Evolutionary conservation across 805 yeast species (phyloP).

Genomic region (Tetrapisispora namnaoensis): DNA sequence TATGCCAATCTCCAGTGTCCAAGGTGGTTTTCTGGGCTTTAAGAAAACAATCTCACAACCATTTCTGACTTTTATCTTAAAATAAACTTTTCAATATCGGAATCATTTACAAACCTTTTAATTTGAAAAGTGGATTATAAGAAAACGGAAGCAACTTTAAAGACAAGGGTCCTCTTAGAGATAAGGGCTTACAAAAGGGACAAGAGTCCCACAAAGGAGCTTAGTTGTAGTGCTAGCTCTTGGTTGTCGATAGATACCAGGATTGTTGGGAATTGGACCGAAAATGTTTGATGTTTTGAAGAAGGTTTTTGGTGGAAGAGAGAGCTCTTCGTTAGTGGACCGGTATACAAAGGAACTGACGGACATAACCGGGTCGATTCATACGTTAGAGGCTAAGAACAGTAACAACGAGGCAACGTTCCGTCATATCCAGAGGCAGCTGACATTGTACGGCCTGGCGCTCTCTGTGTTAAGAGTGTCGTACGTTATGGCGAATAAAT

Average conservation of each 20-base stretch:
- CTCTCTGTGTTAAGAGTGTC: conserved; percentile 2
- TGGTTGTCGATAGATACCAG: not conserved
- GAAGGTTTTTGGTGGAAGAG: conserved; percentile 5
- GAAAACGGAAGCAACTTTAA: not conserved
- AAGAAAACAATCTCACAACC: no score
- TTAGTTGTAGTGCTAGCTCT: not conserved
- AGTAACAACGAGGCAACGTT: conserved; percentile 12
- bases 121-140: no score
- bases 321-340: conserved; percentile 14
- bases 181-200: not conserved
- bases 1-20: no score
- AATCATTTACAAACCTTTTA: no score
- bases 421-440: conserved; percentile 11
- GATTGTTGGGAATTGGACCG: not conserved
- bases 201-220: not conserved
- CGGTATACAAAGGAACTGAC: conserved; percentile 24
- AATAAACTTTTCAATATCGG: no score
- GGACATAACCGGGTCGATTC: conserved; percentile 20
- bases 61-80: no score
- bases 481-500: not conserved
- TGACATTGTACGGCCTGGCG: conserved; percentile 15
- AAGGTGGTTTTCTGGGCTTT: no score
- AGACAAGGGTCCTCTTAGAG: not conserved
- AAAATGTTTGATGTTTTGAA: not conserved
- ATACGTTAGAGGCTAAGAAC: conserved; percentile 17